phyloP scores from a whole-genome alignment of 768 basidiomycete species.

The Auriscalpium microsporum region DNA sequence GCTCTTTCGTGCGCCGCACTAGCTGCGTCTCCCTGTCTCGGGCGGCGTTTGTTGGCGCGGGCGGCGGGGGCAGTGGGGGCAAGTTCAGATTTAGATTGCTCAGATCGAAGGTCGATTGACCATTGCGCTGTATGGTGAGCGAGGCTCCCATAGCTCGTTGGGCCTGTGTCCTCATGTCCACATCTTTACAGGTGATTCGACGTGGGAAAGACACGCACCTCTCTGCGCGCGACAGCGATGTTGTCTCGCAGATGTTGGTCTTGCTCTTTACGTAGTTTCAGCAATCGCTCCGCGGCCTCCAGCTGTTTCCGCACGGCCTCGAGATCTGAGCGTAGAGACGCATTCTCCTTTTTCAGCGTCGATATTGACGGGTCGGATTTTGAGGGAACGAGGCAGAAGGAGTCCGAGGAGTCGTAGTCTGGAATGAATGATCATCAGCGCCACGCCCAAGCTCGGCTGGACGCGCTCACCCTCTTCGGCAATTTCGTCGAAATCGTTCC shows the following conservation, averaged over 20 bases:
- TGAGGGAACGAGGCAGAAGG: constrained; percentile 68
- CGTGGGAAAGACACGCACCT: constrained; percentile 31
- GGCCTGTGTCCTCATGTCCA: constrained; percentile 37
- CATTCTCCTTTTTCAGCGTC: constrained; percentile 60
- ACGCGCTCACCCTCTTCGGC: constrained; percentile 49
- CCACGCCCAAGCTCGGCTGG: not conserved
- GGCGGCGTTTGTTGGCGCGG: constrained; percentile 42
- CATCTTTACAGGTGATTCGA: not conserved
- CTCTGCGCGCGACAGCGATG: constrained; percentile 62
- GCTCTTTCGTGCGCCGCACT: constrained; percentile 51
- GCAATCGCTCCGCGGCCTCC: constrained; percentile 48
- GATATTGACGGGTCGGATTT: constrained; percentile 43
- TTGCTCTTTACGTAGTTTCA: constrained; percentile 69
- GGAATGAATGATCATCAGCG: not conserved
- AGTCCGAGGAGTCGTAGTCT: constrained; percentile 63
- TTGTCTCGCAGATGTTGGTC: constrained; percentile 74
- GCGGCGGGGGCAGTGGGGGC: constrained; percentile 42
- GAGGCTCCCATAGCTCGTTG: constrained; percentile 75
- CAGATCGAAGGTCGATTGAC: constrained; percentile 40
- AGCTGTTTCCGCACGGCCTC: constrained; percentile 50
- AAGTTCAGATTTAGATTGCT: constrained; percentile 47
- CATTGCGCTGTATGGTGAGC: constrained; percentile 39
- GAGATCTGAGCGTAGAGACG: constrained; percentile 50
- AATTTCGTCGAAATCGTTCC: constrained; percentile 54
- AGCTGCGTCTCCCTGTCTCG: constrained; percentile 46